Base-by-base conservation (phyloP, 257 asterid genomes). In the Lycium ferocissimum region DNA sequence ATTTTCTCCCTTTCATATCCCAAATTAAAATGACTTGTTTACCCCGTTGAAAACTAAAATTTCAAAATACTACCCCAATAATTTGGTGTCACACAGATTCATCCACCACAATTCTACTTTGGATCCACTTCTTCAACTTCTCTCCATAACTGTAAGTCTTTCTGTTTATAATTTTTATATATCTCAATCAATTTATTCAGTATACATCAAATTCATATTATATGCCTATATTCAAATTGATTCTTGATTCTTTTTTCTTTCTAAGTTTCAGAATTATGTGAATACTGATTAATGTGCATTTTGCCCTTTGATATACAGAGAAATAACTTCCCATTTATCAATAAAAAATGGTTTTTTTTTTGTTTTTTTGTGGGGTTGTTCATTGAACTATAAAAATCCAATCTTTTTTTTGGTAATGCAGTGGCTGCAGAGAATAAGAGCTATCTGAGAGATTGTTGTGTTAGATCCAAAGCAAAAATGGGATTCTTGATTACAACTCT, bases 401-500 rank as follows among this genome's bases (percentile, higher is more conserved):
- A 61, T 84, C 56, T 15, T 35, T 54, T 47, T 18, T 49, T 26
- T 69, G 79, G 47, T 53, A 54, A 13, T 53, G 66, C 79, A 71
- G 57, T 53, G 11, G 57, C 67, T 53, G 58, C 70, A 17, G 82
- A 18, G 66, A 53, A 53, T 53, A 53, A 53, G 65, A 78, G 82
- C 67, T 73, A 56, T 81, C 40, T 70, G 84, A 26, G 82, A 72
- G 83, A 87, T 80, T 57, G 72, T 79, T 85, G 80, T 86, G 87
- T 87, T 85, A 84, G 92, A 78, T 78, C 66, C 33, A 53, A 26
- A 78, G 10, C 82, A 33, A 33, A 17, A 69, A 83, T 96, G 99
- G 98, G 99, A 83, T 96, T 96, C 87, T 83, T 94, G 88, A 94
- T 96, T 88, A 93, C 98, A 84, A 93, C 94, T 69, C 89, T 94